Evolutionary conservation across 2,329 filamentous ascomycete genomes (phyloP).

Genomic region (Penicillium sp.): DNA sequence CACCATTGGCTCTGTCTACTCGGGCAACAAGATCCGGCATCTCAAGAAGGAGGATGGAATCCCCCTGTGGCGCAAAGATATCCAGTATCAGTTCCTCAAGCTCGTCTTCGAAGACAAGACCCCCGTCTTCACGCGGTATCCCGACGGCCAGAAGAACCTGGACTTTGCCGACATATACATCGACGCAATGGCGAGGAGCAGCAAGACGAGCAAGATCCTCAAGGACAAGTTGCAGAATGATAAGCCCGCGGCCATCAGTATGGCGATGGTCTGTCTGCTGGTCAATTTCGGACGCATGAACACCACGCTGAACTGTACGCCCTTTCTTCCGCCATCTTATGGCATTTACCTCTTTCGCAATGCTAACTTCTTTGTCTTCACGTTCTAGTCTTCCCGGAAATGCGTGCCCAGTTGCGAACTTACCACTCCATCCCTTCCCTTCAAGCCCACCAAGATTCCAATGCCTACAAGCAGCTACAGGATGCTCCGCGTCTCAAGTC

Average conservation of each 20-base stretch:
- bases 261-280: slow-evolving; percentile 98
- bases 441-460: slow-evolving; percentile 90
- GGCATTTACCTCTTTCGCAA: background rate
- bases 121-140: slow-evolving; percentile 84
- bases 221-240: slow-evolving; percentile 95
- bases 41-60: slow-evolving; percentile 67
- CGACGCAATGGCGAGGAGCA: slow-evolving; percentile 96
- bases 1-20: slow-evolving; percentile 65
- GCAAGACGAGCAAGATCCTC: slow-evolving; percentile 97
- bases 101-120: slow-evolving; percentile 62
- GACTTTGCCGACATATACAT: slow-evolving; percentile 95
- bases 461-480: slow-evolving; percentile 96
- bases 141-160: slow-evolving; percentile 71
- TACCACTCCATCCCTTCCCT: slow-evolving; percentile 97
- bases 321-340: slow-evolving; percentile 2
- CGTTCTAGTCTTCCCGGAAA: slow-evolving; percentile 86
- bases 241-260: slow-evolving; percentile 86
- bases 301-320: slow-evolving; percentile 91
- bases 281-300: slow-evolving; percentile 99
- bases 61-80: slow-evolving; percentile 65
- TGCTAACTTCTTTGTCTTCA: slow-evolving; percentile 5
- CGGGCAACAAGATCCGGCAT: slow-evolving; percentile 65
- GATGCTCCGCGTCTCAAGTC: slow-evolving; percentile 95
- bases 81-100: slow-evolving; percentile 64
- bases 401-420: slow-evolving; percentile 94